Evolutionary conservation across 495 filamentous ascomycete species (phyloP).

Genomic region (Daldinia grandis): DNA sequence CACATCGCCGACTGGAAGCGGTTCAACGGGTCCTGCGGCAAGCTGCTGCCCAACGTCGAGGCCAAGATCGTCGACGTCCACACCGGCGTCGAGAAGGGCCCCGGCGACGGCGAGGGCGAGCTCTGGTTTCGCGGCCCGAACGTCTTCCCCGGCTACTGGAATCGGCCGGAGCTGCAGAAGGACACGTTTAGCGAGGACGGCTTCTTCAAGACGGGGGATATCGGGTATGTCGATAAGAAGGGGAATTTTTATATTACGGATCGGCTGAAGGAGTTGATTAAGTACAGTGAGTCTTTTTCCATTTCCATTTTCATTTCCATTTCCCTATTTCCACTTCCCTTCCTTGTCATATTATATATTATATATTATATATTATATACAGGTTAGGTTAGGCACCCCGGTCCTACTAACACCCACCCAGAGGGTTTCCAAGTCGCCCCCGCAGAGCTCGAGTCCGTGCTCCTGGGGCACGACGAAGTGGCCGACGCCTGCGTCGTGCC

Average conservation of each 20-base stretch:
- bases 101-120: slow-evolving; percentile 60
- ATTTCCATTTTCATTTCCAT: background rate
- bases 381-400: too few species aligned
- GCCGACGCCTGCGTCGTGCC: slow-evolving; percentile 88
- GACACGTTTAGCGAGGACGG: slow-evolving; percentile 74
- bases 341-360: too few species aligned
- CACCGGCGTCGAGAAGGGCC: slow-evolving; percentile 45
- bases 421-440: slow-evolving; percentile 88
- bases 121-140: slow-evolving; percentile 82
- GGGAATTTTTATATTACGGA: slow-evolving; percentile 73
- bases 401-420: slow-evolving; percentile 17
- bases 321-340: background rate
- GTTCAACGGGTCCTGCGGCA: slow-evolving; percentile 81
- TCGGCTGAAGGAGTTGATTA: slow-evolving; percentile 90
- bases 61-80: slow-evolving; percentile 79
- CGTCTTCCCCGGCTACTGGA: slow-evolving; percentile 80
- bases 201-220: slow-evolving; percentile 86
- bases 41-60: slow-evolving; percentile 79
- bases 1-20: slow-evolving; percentile 80
- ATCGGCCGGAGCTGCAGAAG: slow-evolving; percentile 69
- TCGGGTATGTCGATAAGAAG: slow-evolving; percentile 65
- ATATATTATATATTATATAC: too few species aligned
- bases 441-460: slow-evolving; percentile 84
- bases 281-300: slow-evolving; percentile 65
- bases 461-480: slow-evolving; percentile 75